Evolutionary conservation across 352 stramenopile species (phyloP).

Genomic region (Pythium aquatile): DNA sequence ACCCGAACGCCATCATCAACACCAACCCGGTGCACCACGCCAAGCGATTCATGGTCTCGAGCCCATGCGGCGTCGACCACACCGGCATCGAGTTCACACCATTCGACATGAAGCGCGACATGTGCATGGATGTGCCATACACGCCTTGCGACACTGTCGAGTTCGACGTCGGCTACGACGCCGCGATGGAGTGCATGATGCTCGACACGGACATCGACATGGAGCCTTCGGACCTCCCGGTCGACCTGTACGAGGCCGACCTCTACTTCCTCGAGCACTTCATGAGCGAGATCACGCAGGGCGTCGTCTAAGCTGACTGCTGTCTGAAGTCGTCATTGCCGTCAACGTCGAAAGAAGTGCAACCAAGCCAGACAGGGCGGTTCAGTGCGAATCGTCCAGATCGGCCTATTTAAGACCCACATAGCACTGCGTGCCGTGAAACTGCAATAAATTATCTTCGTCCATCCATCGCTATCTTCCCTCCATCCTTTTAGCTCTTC

Average conservation of each 20-base stretch:
- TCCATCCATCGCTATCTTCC: neutral
- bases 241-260: slow-evolving; percentile 77
- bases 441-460: slow-evolving; percentile 11
- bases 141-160: slow-evolving; percentile 37
- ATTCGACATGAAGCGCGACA: slow-evolving; percentile 32
- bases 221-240: slow-evolving; percentile 68
- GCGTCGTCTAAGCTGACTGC: slow-evolving; percentile 27
- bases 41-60: slow-evolving; percentile 31
- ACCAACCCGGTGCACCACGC: slow-evolving; percentile 23
- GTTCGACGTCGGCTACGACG: slow-evolving; percentile 67
- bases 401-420: slow-evolving; percentile 18
- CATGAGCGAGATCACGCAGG: slow-evolving; percentile 68
- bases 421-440: neutral
- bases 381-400: neutral
- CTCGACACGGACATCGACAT: slow-evolving; percentile 70
- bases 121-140: slow-evolving; percentile 61
- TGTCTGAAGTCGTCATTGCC: slow-evolving; percentile 14
- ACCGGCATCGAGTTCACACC: slow-evolving; percentile 29
- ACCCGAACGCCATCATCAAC: slow-evolving; percentile 12
- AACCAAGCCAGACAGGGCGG: slow-evolving; percentile 19
- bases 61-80: slow-evolving; percentile 52
- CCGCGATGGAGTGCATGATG: slow-evolving; percentile 79
- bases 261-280: slow-evolving; percentile 83
- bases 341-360: slow-evolving; percentile 4
- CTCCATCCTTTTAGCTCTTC: neutral